Base-by-base conservation (phyloP, 2,329 filamentous ascomycete species). In the Trichoderma sp. region DNA sequence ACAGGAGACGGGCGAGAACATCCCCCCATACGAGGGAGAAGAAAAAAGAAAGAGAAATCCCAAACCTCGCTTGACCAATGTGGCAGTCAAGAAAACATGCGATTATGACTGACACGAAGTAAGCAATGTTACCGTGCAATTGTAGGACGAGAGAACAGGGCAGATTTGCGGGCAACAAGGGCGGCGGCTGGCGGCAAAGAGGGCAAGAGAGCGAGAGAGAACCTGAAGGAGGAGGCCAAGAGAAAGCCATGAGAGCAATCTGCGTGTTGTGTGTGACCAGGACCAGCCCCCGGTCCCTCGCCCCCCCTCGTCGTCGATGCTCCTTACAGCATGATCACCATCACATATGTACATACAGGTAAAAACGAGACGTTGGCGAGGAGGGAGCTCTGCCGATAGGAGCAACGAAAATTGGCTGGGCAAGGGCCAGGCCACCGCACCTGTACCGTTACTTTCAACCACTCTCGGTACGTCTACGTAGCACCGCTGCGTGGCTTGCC, bases 301-400 rank as follows among this genome's bases (percentile, higher is more conserved):
- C 45, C 56, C 38, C 64, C 41, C 38, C 45, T 50, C 35, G 35
- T 75, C 64, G 50, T 56, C 27, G 24, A 53, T 66, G 63, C 74
- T 75, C 74, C 74, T 59, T 71, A 74, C 76, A 68, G 65, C 45
- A 60, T 72, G 67, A 75, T 75, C 67, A 75, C 38, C 74, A 71
- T 71, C 74, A 67, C 74, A 75, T 75, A 72, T 38, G 60, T 60
- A 62, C 62, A 38, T 50, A 53, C 62, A 53, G 38, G 31, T 53
- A 71, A 66, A 67, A 68, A 59, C 59, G 53, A 63, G 62, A 71
- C 65, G 65, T 53, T 59, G 75, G 41, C 65, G 24, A 59, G 31
- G 60, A 67, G 29, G 74, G 68, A 76, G 69, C 68, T 69, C 76
- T 74, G 74, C 69, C 69, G 76, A 74, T 71, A 76, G 59, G 74